Base-by-base conservation (phyloP, 805 yeast species). In the Starmera pachycereana region DNA sequence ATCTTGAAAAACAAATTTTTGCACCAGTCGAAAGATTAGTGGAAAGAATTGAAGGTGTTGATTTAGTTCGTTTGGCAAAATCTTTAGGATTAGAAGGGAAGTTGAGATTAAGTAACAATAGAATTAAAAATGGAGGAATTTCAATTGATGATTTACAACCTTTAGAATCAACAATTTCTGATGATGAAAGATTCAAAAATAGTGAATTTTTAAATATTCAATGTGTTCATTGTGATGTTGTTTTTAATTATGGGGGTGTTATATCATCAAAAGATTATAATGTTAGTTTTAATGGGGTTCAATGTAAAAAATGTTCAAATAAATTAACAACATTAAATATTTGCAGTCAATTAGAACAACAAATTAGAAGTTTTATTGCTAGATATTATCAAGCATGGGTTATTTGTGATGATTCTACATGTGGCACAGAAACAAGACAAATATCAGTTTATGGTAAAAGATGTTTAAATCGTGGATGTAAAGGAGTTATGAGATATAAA, bases 1-100 rank as follows among this genome's bases (percentile, higher is more conserved):
- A 92, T 57, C 65, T 90, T 49, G 92, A 81, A 48, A 84, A 87
- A 57, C 99, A 92, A 61, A 73, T 92, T 9, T 76, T 83, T 52
- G 88, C 94, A 2, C 97, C 97, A 4, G 78, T 92, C 9, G 94
- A 86, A 56, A 77, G 98, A 61, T 67, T 92, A 39, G 66, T 90
- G 33, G 94, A 81, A 48, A 74, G 81, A 45, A 78, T 92, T 40
- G 94, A 87, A 47, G 96, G 97, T 33, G 72, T 83, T 46, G 97
- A 90, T 54, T 69, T 78, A 52, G 76, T 78, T 37, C 72, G 92
- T 48, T 68, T 92, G 32, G 95, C 96, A 4, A 69, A 71, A 36
- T 69, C 81, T 3, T 66, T 92, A 31, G 95, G 95, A 0, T 66
- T 92, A 33, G 96, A 89, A 52, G 67, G 84, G 38, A 70, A 69